phyloP scores from a whole-genome alignment of 768 basidiomycete genomes.

The Trichaptum fuscoviolaceum region DNA sequence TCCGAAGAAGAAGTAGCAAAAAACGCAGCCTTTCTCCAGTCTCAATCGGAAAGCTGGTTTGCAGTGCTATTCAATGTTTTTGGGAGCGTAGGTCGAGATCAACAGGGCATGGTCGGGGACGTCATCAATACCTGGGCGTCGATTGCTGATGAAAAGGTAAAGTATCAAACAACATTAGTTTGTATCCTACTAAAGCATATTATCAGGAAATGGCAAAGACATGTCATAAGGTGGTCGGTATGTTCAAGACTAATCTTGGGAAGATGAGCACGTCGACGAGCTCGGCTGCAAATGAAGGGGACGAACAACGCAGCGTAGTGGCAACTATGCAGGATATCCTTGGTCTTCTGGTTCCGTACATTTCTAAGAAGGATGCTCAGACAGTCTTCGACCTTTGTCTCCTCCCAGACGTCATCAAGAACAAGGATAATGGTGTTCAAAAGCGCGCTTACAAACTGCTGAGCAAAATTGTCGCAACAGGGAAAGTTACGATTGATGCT shows the following conservation, averaged over 20 bases:
- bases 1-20: slow-evolving; percentile 53
- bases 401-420: slow-evolving; percentile 61
- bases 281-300: slow-evolving; percentile 29
- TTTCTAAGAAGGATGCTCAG: slow-evolving; percentile 55
- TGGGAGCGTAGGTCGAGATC: slow-evolving; percentile 71
- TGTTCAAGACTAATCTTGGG: slow-evolving; percentile 62
- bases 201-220: slow-evolving; percentile 71
- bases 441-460: slow-evolving; percentile 94
- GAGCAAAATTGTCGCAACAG: slow-evolving; percentile 62
- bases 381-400: slow-evolving; percentile 67
- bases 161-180: slow-evolving; percentile 5
- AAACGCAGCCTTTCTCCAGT: slow-evolving; percentile 68
- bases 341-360: slow-evolving; percentile 71
- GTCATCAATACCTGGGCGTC: slow-evolving; percentile 84
- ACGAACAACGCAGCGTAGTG: slow-evolving; percentile 39
- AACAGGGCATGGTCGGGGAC: slow-evolving; percentile 73
- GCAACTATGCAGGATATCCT: slow-evolving; percentile 81
- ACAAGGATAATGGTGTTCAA: slow-evolving; percentile 83
- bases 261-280: slow-evolving; percentile 30
- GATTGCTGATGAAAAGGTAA: slow-evolving; percentile 68
- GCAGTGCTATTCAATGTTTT: slow-evolving; percentile 98
- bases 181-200: not conserved
- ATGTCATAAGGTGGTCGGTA: slow-evolving; percentile 67
- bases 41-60: slow-evolving; percentile 88
- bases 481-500: slow-evolving; percentile 48